Base-by-base conservation (phyloP, 495 filamentous ascomycete species). In the Penicillium lividum region DNA sequence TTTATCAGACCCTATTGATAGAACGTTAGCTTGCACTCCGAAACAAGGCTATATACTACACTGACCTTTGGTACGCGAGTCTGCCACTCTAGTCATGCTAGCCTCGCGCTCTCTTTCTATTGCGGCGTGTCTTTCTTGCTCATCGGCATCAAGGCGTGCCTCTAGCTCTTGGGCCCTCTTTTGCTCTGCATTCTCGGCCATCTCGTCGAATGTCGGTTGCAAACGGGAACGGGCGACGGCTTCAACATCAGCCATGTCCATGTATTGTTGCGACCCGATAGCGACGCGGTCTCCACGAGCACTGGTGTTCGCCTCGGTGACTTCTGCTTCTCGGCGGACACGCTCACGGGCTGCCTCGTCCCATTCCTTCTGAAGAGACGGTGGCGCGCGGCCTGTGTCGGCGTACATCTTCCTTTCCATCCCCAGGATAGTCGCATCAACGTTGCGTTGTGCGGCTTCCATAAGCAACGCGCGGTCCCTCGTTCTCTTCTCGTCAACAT, bases 121-220 rank as follows among this genome's bases (percentile, higher is more conserved):
- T 40, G 69, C 69, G 33, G 74, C 71, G 29, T 71, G 59, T 53
- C 80, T 68, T 60, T 80, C 71, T 45, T 72, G 60, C 61, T 84
- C 74, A 59, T 84, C 79, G 46, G 78, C 72, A 56, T 87, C 82
- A 25, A 85, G 70, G 11, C 80, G 74, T 15, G 73, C 70, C 61
- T 86, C 86, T 36, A 83, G 65, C 46, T 88, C 84, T 53, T 80
- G 73, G 10, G 84, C 85, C 40, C 79, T 78, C 63, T 89, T 85
- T 48, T 76, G 75, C 65, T 93, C 89, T 0, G 88, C 87, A 33
- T 83, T 86, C 18, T 87, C 86, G 49, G 86, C 85, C 38, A 98
- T 95, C 62, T 96, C 91, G 65, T 97, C 89, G n/a, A 98, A 70
- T 0, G 94, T 84, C 16, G 94, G 94, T 70, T 91, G 89, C n/a